phyloP scores from a whole-genome alignment of 2,329 filamentous ascomycete genomes.

The Neonectria hederae region DNA sequence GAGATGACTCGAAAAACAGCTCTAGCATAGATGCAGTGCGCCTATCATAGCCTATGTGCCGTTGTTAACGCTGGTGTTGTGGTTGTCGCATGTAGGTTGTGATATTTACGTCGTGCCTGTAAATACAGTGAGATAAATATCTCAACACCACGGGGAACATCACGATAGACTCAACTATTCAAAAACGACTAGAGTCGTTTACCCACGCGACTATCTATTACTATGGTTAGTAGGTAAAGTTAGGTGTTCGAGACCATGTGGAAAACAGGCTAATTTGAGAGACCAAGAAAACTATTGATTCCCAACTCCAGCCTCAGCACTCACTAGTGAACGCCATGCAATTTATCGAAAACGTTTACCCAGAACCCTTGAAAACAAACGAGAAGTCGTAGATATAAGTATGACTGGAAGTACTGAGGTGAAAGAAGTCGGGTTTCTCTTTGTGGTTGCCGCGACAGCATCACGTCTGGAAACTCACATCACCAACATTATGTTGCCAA shows the following conservation, averaged over 20 bases:
- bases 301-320: not conserved
- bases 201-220: not conserved
- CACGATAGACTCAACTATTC: not conserved
- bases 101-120: not conserved
- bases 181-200: not conserved
- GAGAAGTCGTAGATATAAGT: not conserved
- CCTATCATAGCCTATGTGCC: not conserved
- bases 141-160: not conserved
- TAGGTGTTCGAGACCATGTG: not conserved
- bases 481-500: not conserved
- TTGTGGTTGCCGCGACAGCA: not conserved
- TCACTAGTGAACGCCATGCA: not conserved
- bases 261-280: not conserved
- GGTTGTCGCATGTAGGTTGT: not conserved
- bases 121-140: not conserved
- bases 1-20: not conserved
- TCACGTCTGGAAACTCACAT: not conserved
- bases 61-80: not conserved
- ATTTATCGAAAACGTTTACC: not conserved
- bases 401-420: not conserved
- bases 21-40: not conserved
- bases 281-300: not conserved
- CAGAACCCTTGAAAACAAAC: not conserved
- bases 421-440: not conserved
- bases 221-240: not conserved